Percentiles rank a stretch among this genome's conserved stretches.
Evolutionary conservation across 148 eudicot genomes (phyloP).

Genomic region (Amaranthus cruentus): DNA sequence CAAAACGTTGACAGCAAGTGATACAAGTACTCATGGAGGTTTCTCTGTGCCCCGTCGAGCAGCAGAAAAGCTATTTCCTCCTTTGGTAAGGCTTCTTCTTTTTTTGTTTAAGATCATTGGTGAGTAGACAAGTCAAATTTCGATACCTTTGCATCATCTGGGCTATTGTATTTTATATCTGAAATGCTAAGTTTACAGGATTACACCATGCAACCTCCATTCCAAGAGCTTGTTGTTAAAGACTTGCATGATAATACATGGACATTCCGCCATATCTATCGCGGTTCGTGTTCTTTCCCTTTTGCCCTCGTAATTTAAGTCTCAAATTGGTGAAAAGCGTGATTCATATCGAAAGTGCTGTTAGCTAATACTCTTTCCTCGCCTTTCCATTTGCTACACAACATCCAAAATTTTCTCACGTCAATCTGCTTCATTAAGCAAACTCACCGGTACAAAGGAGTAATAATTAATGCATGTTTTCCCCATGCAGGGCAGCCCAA

Average conservation of each 20-base stretch:
- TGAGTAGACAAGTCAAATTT: not conserved
- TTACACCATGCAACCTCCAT: slow-evolving; percentile 97
- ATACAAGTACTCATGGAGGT: slow-evolving; percentile 97
- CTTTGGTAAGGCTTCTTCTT: slow-evolving; percentile 46
- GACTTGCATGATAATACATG: slow-evolving; percentile 95
- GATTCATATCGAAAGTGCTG: not conserved
- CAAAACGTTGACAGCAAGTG: slow-evolving; percentile 94
- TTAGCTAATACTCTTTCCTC: no score
- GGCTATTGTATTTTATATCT: not conserved
- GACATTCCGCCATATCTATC: slow-evolving; percentile 98
- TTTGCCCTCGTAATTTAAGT: slow-evolving; percentile 2
- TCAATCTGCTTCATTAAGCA: no score
- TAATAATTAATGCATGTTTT: not conserved
- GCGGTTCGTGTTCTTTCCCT: slow-evolving; percentile 45
- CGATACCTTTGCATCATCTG: not conserved
- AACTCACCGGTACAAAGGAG: no score
- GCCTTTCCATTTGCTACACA: no score
- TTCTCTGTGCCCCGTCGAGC: slow-evolving; percentile 99
- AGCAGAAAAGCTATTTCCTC: slow-evolving; percentile 96
- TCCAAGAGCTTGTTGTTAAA: slow-evolving; percentile 92
- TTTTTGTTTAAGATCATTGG: not conserved
- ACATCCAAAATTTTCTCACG: no score
- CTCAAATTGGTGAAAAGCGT: not conserved
- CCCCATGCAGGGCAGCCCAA: slow-evolving; percentile 79
- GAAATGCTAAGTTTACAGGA: slow-evolving; percentile 42